Evolutionary conservation across 495 filamentous ascomycete genomes (phyloP).

Genomic region (Talaromyces nanjingensis): DNA sequence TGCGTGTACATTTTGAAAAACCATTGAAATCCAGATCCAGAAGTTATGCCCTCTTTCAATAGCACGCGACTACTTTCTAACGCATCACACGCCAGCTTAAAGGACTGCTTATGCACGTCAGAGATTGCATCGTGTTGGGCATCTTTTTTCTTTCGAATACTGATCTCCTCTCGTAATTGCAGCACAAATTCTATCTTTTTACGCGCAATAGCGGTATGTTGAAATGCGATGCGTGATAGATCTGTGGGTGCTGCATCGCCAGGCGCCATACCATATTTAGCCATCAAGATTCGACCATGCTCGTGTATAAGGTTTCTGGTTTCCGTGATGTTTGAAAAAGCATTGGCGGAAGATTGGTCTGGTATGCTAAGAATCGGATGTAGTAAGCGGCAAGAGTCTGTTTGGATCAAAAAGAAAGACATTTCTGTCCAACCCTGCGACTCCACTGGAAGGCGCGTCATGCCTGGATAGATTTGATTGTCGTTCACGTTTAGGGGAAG

Average conservation of each 20-base stretch:
- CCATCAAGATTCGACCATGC: conserved; percentile 27
- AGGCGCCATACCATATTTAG: conserved; percentile 21
- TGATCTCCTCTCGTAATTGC: conserved; percentile 22
- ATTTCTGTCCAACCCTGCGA: conserved; percentile 63
- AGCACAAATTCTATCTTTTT: conserved; percentile 21
- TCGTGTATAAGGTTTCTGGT: conserved; percentile 34
- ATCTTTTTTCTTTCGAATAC: conserved; percentile 11
- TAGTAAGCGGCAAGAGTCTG: conserved; percentile 22
- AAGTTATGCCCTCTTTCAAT: conserved; percentile 27
- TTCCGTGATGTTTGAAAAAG: conserved; percentile 26
- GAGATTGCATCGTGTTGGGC: conserved; percentile 13
- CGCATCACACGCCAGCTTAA: conserved; percentile 16
- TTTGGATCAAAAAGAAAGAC: conserved; percentile 64
- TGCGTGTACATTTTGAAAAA: conserved; percentile 46
- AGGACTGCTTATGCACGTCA: conserved; percentile 27
- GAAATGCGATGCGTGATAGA: conserved; percentile 43
- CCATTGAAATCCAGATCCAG: conserved; percentile 45
- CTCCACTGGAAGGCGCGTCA: conserved; percentile 48
- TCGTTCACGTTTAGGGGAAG: conserved; percentile 71
- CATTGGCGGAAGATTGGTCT: conserved; percentile 8
- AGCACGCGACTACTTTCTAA: conserved; percentile 38
- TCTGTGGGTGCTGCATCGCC: conserved; percentile 20
- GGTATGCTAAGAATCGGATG: conserved; percentile 14
- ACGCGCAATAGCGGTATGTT: conserved; percentile 27
- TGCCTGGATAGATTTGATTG: conserved; percentile 54